Base-by-base conservation (phyloP, 805 yeast genomes). In the Ogataea pilisensis region DNA sequence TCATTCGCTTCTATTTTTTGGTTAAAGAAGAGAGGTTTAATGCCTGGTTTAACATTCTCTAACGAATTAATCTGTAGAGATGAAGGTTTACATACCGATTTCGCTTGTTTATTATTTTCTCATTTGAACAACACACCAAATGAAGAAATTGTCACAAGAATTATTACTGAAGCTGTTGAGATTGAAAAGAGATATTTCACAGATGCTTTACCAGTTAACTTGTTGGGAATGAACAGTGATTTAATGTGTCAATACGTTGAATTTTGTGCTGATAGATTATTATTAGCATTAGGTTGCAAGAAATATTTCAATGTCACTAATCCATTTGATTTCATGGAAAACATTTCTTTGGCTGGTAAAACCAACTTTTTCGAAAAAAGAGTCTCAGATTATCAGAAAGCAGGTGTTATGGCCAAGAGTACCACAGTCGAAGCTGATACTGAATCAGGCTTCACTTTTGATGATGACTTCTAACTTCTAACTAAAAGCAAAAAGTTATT, bases 301-400 rank as follows among this genome's bases (percentile, higher is more conserved):
- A 90, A 90, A 73, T 75, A 76, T 51, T 91, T 78, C 80, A 86
- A 88, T 57, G 91, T 76, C 45, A 73, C 86, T 49, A 91, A 91
- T 66, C 99, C 99, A 66, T 91, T 91, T 65, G 99, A 91, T 68
- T 91, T 91, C 64, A 91, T 91, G 99, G 99, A 91, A 75, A 91
- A 93, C 75, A 91, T 91, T 60, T 91, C 98, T 8, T 79, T 91
- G 56, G 95, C 97, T 44, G 99, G 99, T 69, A 91, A 91, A 80
- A 91, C 99, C 57, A 91, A 93, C 76, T 91, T 91, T 80, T 91
- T 91, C 63, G 99, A 91, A 76, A 91, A 91, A 80, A 85, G 99
- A 72, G 99, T 91, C 43, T 85, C 95, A 44, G 99, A 91, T 70
- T 91, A 91, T 72, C 99, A 91, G 73, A 93, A 91, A 74, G 98